Base-by-base conservation (phyloP, 495 filamentous ascomycete species). In the Cercophora samala region DNA sequence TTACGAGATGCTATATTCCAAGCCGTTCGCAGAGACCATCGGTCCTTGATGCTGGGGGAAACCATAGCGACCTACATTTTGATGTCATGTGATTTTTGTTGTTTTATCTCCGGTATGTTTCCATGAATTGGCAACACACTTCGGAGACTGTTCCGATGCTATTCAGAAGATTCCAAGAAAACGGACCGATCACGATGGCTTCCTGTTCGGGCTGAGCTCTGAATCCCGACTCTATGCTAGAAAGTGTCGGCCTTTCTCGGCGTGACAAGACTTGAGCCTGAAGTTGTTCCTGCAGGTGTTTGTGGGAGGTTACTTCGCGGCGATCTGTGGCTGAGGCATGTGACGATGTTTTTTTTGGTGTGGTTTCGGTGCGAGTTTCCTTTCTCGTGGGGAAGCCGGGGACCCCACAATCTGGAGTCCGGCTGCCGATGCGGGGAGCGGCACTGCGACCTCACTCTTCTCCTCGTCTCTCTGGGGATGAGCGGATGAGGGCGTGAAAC, bases 1-100 rank as follows among this genome's bases (percentile, higher is more conserved):
- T 79, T 82, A 82, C 82, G 85, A 89, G 88, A 85, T 55, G 87
- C 86, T 87, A 93, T 91, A 94, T 94, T 94, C 90, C 91, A 80
- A 80, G 84, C 87, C 83, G 86, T 91, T 90, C 87, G 79, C 89
- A 86, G 84, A 91, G 90, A 85, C 87, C 91, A 85, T 93, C 81
- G 91, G 88, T 85, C 82, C 70, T 76, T 94, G 90, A 91, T 83
- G 89, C 85, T 88, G 83, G 88, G 87, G 90, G 87, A 88, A 94
- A 93, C 90, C 90, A 92, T 92, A 86, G 85, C 86, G 53, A 80
- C 81, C 87, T 87, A 92, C 89, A 93, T 89, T 71, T 73, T 63
- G 26, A 29, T 29, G 25, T 29, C 25, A 29, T 54, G 59, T 18
- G 23, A 42, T n/a, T n/a, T 62, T 32, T 8, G 58, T 58, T 59